Evolutionary conservation across 352 stramenopile species (phyloP), one percentile per base, ranked within the genome.

Genomic region (Globisporangium polare): DNA sequence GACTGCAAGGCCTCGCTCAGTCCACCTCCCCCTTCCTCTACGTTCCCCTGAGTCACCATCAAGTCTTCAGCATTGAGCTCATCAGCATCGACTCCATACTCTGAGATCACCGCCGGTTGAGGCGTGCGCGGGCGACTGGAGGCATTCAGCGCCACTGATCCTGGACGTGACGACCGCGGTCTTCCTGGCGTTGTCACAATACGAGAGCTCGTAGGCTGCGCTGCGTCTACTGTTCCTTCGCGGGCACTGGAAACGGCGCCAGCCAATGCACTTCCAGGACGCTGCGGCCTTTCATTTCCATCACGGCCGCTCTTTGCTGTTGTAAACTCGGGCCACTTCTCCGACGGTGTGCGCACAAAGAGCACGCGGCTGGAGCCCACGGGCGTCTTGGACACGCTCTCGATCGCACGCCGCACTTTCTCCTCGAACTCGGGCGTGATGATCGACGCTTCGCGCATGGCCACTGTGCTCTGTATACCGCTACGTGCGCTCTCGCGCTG

Each of bases 361-460:
- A 80, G n/a, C 12, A 80, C 62, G 3, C 71, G 78, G 51, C 76
- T 75, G 0, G 76, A 83, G 0, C 69, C 64, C 12, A 86, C 65
- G 0, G 74, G 74, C 0, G 71, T 80, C 50, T 78, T 83, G 39
- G 71, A 77, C 24, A 71, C 67, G 0, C 60, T 58, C 15, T 80
- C 73, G 41, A 88, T 76, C 26, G 76, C 78, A 41, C 70, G 77
- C 29, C 71, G 63, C 37, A 83, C 71, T 51, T 85, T 83, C 26
- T 79, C 76, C 58, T 86, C 74, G 57, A 86, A 81, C 50, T 84
- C 75, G 5, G 74, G 68, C 24, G 68, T 84, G 27, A 78, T 72
- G 4, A 56, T 26, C 47, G 61, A 57, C 7, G 41, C 29, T 24
- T 57, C 26, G n/a, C 41, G 22, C 26, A 26, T 13, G 4, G 18